phyloP scores from a whole-genome alignment of 2,329 filamentous ascomycete species.

The Talaromyces sp. region DNA sequence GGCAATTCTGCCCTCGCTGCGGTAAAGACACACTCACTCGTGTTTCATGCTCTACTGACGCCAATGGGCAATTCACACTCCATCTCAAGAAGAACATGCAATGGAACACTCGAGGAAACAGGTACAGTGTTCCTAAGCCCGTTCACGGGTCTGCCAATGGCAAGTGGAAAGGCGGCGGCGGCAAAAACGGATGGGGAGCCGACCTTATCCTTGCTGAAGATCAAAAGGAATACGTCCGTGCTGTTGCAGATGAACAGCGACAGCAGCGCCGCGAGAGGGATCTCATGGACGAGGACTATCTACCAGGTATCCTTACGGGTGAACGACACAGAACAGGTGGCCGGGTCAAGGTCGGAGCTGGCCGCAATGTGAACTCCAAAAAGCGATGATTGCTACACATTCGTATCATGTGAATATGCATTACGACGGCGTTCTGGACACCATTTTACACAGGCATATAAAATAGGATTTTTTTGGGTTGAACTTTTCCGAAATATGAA shows the following conservation, averaged over 20 bases:
- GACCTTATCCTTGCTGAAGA: constrained; percentile 85
- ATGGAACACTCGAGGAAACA: constrained; percentile 89
- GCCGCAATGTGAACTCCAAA: constrained; percentile 67
- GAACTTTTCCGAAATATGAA: background rate
- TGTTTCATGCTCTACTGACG: constrained; percentile 77
- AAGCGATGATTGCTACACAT: constrained; percentile 7
- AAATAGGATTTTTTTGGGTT: background rate
- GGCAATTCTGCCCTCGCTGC: constrained; percentile 90
- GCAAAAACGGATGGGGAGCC: constrained; percentile 80
- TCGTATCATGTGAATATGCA: constrained; percentile 5
- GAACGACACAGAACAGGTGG: constrained; percentile 60
- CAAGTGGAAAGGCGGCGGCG: constrained; percentile 63
- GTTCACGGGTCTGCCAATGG: constrained; percentile 75
- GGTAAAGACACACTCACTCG: constrained; percentile 82
- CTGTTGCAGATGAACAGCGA: constrained; percentile 59
- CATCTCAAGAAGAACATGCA: constrained; percentile 94
- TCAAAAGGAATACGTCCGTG: constrained; percentile 81
- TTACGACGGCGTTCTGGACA: constrained; percentile 9
- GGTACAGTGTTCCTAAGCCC: constrained; percentile 89
- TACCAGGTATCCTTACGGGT: constrained; percentile 79
- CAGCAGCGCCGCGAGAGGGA: constrained; percentile 61
- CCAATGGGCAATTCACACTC: constrained; percentile 72
- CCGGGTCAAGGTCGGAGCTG: constrained; percentile 75
- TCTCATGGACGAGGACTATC: constrained; percentile 90
- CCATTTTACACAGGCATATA: background rate